Evolutionary conservation across 805 yeast species (phyloP).

Genomic region (Pichia kluyveri): DNA sequence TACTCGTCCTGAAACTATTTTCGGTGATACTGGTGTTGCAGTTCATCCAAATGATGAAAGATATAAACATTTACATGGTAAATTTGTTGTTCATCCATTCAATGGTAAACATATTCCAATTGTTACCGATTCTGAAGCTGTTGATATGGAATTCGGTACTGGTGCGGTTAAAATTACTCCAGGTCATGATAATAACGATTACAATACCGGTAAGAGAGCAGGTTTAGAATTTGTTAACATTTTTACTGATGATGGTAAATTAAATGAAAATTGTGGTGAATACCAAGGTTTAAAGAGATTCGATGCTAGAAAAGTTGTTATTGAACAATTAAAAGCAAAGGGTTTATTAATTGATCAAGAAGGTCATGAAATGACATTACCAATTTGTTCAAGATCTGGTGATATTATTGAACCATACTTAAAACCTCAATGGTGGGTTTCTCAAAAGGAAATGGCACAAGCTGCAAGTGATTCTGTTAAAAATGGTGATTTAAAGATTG

Average conservation of each 20-base stretch:
- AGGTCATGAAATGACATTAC: constrained; percentile 94
- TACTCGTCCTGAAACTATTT: constrained; percentile 96
- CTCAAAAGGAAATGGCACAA: constrained; percentile 80
- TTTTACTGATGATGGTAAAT: constrained; percentile 81
- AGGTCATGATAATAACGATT: constrained; percentile 97
- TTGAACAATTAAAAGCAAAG: constrained; percentile 64
- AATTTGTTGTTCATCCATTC: constrained; percentile 85
- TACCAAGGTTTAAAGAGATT: constrained; percentile 89
- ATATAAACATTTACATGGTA: constrained; percentile 92
- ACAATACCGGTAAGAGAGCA: constrained; percentile 91
- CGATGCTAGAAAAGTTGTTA: constrained; percentile 82
- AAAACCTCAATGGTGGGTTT: constrained; percentile 99
- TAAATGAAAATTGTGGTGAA: constrained; percentile 90
- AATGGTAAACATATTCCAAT: constrained; percentile 80
- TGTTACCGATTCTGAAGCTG: constrained; percentile 84
- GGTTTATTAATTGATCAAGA: constrained; percentile 76
- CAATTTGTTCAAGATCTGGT: constrained; percentile 92
- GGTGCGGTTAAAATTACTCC: constrained; percentile 99
- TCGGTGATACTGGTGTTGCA: constrained; percentile 97
- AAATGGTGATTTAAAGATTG: constrained; percentile 68
- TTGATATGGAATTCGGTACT: constrained; percentile 98
- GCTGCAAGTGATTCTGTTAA: constrained; percentile 81
- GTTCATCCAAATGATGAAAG: constrained; percentile 94
- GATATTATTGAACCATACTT: constrained; percentile 93
- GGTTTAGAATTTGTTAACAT: constrained; percentile 82